Conservation (phyloP, 768 basidiomycete species). For the Xerocomellus intermedius region DNA sequence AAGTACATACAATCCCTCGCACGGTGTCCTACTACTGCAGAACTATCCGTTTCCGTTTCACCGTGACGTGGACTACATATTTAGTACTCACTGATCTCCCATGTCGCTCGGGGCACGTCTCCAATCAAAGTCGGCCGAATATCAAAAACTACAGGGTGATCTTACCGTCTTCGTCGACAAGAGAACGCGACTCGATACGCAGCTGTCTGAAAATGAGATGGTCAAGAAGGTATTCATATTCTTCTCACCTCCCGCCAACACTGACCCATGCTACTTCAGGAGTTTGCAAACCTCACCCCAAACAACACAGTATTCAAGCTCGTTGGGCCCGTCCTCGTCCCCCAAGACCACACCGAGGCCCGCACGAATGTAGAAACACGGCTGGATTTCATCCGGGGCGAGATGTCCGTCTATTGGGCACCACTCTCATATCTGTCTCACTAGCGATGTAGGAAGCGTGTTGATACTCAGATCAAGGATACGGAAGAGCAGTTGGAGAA, state of each 20-base stretch:
- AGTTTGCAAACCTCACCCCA: slow-evolving; percentile 71
- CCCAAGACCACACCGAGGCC: slow-evolving; percentile 87
- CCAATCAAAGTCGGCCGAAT: slow-evolving; percentile 70
- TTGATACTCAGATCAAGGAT: slow-evolving; percentile 81
- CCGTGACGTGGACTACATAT: slow-evolving; percentile 9
- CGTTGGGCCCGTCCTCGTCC: slow-evolving; percentile 85
- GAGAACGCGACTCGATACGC: slow-evolving; percentile 84
- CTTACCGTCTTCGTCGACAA: slow-evolving; percentile 72
- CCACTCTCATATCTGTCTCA: slow-evolving; percentile 5
- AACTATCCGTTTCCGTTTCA: neutral
- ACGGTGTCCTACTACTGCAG: neutral
- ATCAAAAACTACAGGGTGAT: slow-evolving; percentile 78
- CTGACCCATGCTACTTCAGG: slow-evolving; percentile 45
- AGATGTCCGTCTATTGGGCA: slow-evolving; percentile 60
- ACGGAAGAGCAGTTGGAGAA: slow-evolving; percentile 72
- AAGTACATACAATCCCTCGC: neutral
- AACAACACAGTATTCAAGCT: slow-evolving; percentile 87
- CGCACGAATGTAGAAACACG: slow-evolving; percentile 87
- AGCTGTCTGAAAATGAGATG: slow-evolving; percentile 86
- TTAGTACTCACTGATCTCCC: slow-evolving; percentile 12
- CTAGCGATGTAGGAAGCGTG: slow-evolving; percentile 55
- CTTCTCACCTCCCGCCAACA: neutral
- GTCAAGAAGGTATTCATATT: slow-evolving; percentile 71
- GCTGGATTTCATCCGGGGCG: slow-evolving; percentile 80
- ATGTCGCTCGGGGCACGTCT: slow-evolving; percentile 62